Evolutionary conservation across 2,329 filamentous ascomycete genomes (phyloP).

Genomic region (Aureobasidium sp.): DNA sequence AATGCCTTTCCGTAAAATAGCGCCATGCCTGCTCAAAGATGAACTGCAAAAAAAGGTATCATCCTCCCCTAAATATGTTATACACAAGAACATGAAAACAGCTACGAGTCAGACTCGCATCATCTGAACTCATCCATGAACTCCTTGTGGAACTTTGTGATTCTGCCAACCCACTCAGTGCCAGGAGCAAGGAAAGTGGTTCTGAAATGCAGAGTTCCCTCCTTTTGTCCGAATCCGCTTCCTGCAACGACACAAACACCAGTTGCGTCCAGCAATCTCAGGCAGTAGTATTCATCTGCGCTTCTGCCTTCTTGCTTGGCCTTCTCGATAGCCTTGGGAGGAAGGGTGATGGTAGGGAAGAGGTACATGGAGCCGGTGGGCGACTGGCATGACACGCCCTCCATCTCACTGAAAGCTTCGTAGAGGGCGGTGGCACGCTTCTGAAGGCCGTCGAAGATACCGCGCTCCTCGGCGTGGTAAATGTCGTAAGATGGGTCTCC

Average conservation of each 20-base stretch:
- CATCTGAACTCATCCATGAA: slow-evolving; percentile 73
- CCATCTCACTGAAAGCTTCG: slow-evolving; percentile 87
- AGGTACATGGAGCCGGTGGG: slow-evolving; percentile 98
- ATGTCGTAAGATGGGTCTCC: slow-evolving; percentile 77
- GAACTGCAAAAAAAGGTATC: neutral
- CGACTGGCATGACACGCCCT: slow-evolving; percentile 81
- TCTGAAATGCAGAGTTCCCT: slow-evolving; percentile 83
- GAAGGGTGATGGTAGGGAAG: slow-evolving; percentile 84
- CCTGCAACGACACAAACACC: slow-evolving; percentile 92
- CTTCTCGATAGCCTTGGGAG: slow-evolving; percentile 65
- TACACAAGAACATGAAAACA: neutral
- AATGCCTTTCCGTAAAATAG: neutral
- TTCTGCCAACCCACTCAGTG: slow-evolving; percentile 83
- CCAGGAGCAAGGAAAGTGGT: slow-evolving; percentile 96
- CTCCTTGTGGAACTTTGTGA: slow-evolving; percentile 80
- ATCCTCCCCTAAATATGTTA: neutral
- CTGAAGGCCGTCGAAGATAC: slow-evolving; percentile 69
- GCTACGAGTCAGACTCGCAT: neutral
- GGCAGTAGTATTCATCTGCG: slow-evolving; percentile 89
- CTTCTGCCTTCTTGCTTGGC: slow-evolving; percentile 63
- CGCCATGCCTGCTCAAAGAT: neutral
- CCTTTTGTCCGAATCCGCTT: slow-evolving; percentile 87
- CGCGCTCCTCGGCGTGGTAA: slow-evolving; percentile 77
- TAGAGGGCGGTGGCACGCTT: slow-evolving; percentile 77
- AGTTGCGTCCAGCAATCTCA: slow-evolving; percentile 82